Evolutionary conservation across 352 stramenopile species (phyloP).

Genomic region (Elongisporangium senticosum): DNA sequence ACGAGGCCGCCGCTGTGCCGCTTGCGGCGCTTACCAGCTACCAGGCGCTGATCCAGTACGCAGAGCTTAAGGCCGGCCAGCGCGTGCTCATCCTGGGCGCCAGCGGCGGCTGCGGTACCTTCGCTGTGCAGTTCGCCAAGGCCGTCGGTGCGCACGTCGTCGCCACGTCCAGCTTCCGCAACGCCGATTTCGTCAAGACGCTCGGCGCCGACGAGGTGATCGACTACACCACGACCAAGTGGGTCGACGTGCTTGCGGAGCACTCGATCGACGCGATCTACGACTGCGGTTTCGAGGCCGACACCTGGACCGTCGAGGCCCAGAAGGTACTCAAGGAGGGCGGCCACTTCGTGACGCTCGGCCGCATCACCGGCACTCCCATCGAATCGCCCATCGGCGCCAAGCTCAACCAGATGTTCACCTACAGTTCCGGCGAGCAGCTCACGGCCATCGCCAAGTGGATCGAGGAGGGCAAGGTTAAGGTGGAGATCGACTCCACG

Average conservation of each 20-base stretch:
- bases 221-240: slow-evolving; percentile 49
- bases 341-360: slow-evolving; percentile 34
- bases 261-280: slow-evolving; percentile 34
- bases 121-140: slow-evolving; percentile 59
- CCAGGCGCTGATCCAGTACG: slow-evolving; percentile 23
- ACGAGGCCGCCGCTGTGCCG: slow-evolving; percentile 25
- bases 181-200: slow-evolving; percentile 32
- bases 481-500: slow-evolving; percentile 9
- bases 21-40: slow-evolving; percentile 23
- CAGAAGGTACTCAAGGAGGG: slow-evolving; percentile 27
- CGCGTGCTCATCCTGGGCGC: slow-evolving; percentile 48
- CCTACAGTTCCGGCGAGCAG: slow-evolving; percentile 10
- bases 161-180: slow-evolving; percentile 30
- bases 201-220: slow-evolving; percentile 43
- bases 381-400: slow-evolving; percentile 57
- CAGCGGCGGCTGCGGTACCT: slow-evolving; percentile 48
- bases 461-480: slow-evolving; percentile 20
- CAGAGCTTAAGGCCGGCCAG: slow-evolving; percentile 19
- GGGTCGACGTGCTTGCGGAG: slow-evolving; percentile 23
- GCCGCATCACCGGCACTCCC: slow-evolving; percentile 17
- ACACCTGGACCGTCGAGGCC: slow-evolving; percentile 21
- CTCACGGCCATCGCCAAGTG: slow-evolving; percentile 29
- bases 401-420: slow-evolving; percentile 8
- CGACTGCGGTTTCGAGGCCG: slow-evolving; percentile 27
- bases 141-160: slow-evolving; percentile 20